Conservation (phyloP, 192 early-diverging fungal genomes). For the Obelidium mucronatum region DNA sequence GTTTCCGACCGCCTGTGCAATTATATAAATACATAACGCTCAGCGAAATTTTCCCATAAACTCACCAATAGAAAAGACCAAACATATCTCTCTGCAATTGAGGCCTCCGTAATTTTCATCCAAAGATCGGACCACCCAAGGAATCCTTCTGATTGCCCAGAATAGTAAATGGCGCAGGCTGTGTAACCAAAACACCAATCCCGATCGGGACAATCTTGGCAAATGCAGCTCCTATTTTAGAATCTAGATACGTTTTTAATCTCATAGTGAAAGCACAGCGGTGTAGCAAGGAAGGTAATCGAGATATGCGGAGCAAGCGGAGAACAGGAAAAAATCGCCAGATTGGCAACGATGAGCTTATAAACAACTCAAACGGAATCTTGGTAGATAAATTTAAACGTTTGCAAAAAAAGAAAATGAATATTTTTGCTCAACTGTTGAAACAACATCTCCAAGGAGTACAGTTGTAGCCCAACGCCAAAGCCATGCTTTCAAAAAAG, state of each 20-base stretch:
- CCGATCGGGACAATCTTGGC: neutral
- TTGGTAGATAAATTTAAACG: neutral
- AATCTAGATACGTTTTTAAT: neutral
- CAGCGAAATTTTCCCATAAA: too few species aligned
- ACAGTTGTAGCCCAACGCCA: neutral
- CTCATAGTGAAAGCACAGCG: neutral
- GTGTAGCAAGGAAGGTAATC: neutral
- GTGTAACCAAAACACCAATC: slow-evolving; percentile 16
- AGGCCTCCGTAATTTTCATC: neutral
- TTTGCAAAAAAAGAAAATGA: neutral
- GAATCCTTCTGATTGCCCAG: slow-evolving; percentile 22
- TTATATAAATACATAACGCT: too few species aligned
- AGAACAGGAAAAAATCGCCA: neutral
- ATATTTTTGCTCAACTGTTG: neutral
- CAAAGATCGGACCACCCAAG: slow-evolving; percentile 6
- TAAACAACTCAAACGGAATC: neutral
- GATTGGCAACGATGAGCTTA: neutral
- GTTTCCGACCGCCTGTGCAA: slow-evolving; percentile 40
- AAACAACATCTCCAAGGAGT: slow-evolving; percentile 12
- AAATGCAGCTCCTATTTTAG: neutral
- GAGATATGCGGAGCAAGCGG: neutral
- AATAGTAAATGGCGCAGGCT: slow-evolving; percentile 25
- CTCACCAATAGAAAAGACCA: slow-evolving; percentile 21
- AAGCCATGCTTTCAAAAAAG: slow-evolving; percentile 7
- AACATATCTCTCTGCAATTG: neutral